Conservation (phyloP, 805 yeast species). For the Candida suzukii region DNA sequence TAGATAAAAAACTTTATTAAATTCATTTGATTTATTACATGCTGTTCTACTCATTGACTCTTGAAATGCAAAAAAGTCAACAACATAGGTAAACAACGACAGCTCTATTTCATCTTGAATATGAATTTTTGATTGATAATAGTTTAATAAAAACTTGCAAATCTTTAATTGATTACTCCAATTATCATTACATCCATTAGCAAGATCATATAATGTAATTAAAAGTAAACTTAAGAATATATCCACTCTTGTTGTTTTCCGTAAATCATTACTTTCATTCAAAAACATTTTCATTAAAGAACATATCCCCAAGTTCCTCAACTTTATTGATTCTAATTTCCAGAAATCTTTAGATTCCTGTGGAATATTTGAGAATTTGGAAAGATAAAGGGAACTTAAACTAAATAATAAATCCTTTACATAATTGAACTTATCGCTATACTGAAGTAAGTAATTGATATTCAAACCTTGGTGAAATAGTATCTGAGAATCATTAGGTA, state of each 20-base stretch:
- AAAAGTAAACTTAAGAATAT: slow-evolving; percentile 2
- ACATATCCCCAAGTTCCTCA: slow-evolving; percentile 1
- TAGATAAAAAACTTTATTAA: slow-evolving; percentile 11
- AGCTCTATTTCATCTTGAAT: slow-evolving; percentile 7
- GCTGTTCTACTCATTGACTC: slow-evolving; percentile 9
- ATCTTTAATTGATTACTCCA: slow-evolving; percentile 3
- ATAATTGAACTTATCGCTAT: slow-evolving; percentile 4
- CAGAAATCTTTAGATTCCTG: neutral
- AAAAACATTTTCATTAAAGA: neutral
- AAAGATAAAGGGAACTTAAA: slow-evolving; percentile 4
- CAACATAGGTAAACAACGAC: slow-evolving; percentile 3
- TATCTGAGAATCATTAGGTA: neutral
- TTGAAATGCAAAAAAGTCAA: slow-evolving; percentile 6
- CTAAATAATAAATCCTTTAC: slow-evolving; percentile 4
- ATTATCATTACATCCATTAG: slow-evolving; percentile 5
- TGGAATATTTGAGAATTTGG: neutral
- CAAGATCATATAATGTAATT: slow-evolving; percentile 5
- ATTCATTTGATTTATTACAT: slow-evolving; percentile 2
- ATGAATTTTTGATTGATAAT: neutral
- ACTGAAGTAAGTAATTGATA: neutral
- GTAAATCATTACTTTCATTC: neutral
- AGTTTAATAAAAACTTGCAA: slow-evolving; percentile 1
- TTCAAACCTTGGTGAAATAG: neutral
- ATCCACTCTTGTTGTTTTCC: slow-evolving; percentile 1
- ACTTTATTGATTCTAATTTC: neutral